These are phyloP conservation scores for Puccinia triticina DNA, from an alignment of 1,284 basidiomycete genomes.

Conservation along the genomic window DNA sequence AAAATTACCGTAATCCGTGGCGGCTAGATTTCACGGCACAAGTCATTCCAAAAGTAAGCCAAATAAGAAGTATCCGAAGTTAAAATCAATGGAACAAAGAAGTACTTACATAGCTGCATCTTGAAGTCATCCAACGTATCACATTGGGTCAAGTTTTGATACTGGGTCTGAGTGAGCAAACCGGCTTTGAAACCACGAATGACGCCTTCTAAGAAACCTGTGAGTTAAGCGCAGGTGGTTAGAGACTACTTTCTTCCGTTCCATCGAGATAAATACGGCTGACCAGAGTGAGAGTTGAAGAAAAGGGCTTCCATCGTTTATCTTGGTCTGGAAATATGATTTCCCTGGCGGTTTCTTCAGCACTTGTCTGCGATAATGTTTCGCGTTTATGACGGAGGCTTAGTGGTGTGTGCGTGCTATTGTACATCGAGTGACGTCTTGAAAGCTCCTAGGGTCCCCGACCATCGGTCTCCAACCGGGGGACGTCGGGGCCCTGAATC, in stretches of 20 bases:
- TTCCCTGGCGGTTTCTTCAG: too few species aligned
- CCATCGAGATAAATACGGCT: constrained; percentile 27
- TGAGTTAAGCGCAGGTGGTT: background rate
- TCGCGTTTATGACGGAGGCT: too few species aligned
- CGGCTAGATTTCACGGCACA: constrained; percentile 65
- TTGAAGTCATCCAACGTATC: constrained; percentile 81
- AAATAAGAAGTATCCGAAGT: constrained; percentile 56
- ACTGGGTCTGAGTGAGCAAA: constrained; percentile 83
- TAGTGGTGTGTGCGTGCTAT: too few species aligned
- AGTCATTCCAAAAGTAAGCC: constrained; percentile 45
- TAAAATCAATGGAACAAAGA: constrained; percentile 55
- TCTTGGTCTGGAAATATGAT: too few species aligned
- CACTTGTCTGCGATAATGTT: too few species aligned
- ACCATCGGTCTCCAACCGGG: too few species aligned
- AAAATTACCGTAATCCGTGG: constrained; percentile 98
- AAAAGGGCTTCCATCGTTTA: constrained; percentile 77
- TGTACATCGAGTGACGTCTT: too few species aligned
- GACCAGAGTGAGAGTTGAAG: constrained; percentile 67
- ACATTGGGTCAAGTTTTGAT: constrained; percentile 93
- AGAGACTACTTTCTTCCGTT: constrained; percentile 74
- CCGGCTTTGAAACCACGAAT: constrained; percentile 93
- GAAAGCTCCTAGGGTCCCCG: too few species aligned
- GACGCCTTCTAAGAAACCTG: constrained; percentile 68
- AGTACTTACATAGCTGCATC: constrained; percentile 64
- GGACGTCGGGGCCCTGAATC: too few species aligned